Evolutionary conservation across 2,329 filamentous ascomycete species (phyloP).

Genomic region (Claviceps sp.): DNA sequence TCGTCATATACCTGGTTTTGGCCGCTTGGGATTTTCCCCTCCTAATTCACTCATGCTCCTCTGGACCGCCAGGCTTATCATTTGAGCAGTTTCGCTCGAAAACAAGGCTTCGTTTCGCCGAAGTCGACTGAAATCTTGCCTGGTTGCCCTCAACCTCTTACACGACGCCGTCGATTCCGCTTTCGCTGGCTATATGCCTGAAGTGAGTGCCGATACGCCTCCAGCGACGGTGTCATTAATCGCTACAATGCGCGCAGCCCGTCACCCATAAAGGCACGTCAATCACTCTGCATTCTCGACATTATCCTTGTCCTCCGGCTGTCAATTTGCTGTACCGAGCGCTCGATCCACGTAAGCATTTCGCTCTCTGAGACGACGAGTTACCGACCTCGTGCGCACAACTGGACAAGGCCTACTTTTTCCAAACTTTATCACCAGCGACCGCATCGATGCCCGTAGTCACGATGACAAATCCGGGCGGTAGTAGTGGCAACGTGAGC

Average conservation of each 20-base stretch:
- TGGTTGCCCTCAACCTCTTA: background rate
- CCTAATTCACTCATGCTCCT: background rate
- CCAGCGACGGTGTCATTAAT: background rate
- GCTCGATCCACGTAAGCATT: background rate
- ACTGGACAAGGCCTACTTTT: constrained; percentile 5
- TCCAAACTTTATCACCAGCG: constrained; percentile 18
- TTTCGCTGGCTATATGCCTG: background rate
- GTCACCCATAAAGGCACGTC: constrained; percentile 7
- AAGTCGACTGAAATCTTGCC: background rate
- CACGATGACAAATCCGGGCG: constrained; percentile 21
- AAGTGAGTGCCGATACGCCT: constrained; percentile 2
- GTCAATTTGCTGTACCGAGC: background rate
- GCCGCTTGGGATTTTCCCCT: background rate
- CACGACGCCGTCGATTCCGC: background rate
- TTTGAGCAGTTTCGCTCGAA: background rate
- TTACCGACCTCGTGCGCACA: background rate
- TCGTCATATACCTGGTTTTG: background rate
- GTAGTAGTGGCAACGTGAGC: constrained; percentile 33
- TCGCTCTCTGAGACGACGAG: background rate
- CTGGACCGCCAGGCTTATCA: background rate
- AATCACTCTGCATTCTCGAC: background rate
- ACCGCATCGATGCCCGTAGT: constrained; percentile 26
- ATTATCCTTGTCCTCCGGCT: constrained; percentile 1
- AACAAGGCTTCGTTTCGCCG: background rate
- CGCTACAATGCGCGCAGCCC: constrained; percentile 12